Conservation (phyloP, 2,329 filamentous ascomycete genomes). For the Amesomyces nigricolor region DNA sequence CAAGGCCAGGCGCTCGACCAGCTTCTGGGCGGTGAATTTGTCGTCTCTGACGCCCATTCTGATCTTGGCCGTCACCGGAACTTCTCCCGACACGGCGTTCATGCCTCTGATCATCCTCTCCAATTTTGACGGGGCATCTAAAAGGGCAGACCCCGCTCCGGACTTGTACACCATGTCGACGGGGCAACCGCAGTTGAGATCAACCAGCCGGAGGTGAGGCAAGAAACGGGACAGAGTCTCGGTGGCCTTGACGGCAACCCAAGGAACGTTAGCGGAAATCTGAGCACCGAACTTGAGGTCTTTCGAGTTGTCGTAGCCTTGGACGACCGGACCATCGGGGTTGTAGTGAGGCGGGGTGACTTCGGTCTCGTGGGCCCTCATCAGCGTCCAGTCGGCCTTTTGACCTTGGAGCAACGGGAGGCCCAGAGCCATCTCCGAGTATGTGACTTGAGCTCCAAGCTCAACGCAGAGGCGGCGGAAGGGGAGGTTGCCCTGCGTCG, state of each 20-base stretch:
- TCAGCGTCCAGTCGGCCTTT: constrained; percentile 88
- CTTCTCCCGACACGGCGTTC: constrained; percentile 85
- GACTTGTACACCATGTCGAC: constrained; percentile 89
- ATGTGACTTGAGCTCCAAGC: constrained; percentile 86
- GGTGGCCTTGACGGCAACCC: constrained; percentile 82
- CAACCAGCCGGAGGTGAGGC: constrained; percentile 81
- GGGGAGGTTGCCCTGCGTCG: constrained; percentile 92
- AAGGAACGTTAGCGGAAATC: constrained; percentile 87
- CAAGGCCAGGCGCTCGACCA: constrained; percentile 77
- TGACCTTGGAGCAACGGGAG: constrained; percentile 83
- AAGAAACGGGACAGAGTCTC: constrained; percentile 72
- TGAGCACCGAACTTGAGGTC: constrained; percentile 90
- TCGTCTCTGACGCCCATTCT: constrained; percentile 82
- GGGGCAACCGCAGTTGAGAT: constrained; percentile 94
- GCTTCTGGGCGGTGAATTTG: constrained; percentile 70
- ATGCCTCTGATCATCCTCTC: constrained; percentile 95
- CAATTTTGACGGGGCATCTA: constrained; percentile 82
- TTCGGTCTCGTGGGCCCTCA: constrained; percentile 88
- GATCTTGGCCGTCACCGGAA: constrained; percentile 92
- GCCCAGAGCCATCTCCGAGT: constrained; percentile 97
- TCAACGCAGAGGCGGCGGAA: constrained; percentile 87
- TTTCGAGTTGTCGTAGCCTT: constrained; percentile 72
- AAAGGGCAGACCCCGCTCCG: constrained; percentile 82
- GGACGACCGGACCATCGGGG: constrained; percentile 51
- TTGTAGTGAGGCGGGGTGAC: constrained; percentile 63